These are phyloP conservation scores for Aechmea fasciata DNA, from an alignment of 176 grass and related monocot species.

Conservation along the genomic window DNA sequence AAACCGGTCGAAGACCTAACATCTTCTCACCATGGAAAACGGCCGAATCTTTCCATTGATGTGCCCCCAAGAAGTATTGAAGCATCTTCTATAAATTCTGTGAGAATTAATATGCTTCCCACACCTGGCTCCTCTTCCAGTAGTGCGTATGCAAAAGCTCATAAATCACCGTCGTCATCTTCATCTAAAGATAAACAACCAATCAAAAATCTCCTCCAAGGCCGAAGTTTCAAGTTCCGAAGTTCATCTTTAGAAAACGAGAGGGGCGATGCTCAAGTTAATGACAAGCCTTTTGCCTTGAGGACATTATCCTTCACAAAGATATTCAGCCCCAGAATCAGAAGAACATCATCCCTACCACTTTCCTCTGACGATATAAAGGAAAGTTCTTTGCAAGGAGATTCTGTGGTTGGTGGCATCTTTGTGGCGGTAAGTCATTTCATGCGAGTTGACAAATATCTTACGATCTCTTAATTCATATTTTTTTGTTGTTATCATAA, in stretches of 20 bases:
- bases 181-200: constrained; percentile 44
- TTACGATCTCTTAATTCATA: background rate
- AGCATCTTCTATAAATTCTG: constrained; percentile 10
- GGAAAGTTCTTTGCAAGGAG: constrained; percentile 10
- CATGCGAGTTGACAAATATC: background rate
- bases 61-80: constrained; percentile 29
- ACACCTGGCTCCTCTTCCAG: constrained; percentile 19
- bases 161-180: constrained; percentile 27
- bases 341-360: constrained; percentile 48
- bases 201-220: constrained; percentile 40
- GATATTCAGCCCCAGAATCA: constrained; percentile 36
- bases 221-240: constrained; percentile 54
- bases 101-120: constrained; percentile 20
- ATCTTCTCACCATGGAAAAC: constrained; percentile 14
- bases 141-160: constrained; percentile 3
- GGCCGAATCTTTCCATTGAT: constrained; percentile 53
- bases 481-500: background rate
- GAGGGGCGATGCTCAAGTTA: constrained; percentile 11
- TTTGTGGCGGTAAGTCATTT: constrained; percentile 25
- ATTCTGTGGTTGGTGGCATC: background rate
- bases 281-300: constrained; percentile 26
- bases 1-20: background rate
- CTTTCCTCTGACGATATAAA: background rate
- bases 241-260: constrained; percentile 11
- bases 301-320: constrained; percentile 42